Base-by-base conservation (phyloP, 75 land plant species). In the Picea glauca region DNA sequence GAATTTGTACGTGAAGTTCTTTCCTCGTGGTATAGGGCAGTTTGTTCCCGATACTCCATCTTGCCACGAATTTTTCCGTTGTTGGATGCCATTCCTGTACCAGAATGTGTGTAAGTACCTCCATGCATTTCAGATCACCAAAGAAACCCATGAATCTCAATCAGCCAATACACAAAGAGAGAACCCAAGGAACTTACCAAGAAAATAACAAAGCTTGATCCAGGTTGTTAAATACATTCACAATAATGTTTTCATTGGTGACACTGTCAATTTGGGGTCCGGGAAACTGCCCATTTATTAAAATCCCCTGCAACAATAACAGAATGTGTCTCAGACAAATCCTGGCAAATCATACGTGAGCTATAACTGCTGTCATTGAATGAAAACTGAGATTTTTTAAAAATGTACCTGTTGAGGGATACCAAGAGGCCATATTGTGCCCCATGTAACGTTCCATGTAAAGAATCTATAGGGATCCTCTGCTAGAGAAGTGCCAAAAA, bases 271-370 rank as follows among this genome's bases (percentile, higher is more conserved):
- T 80, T 11, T 77, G 79, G 31, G 98, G 98, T 50, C 98, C 98
- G 35, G 98, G 98, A 65, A 96, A 96, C 26, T 88, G 92, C 13
- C 90, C 98, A 78, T 96, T 96, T 78, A 96, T 96, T 46, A 93
- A 86, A n/a, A 96, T 91, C 12, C 88, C 98, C 98, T 94, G 84
- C 84, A 78, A 82, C 20, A 60, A 20, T 1, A 20, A 20, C 18
- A 20, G 12, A 9, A 50, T 50, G 11, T 1, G 11, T 50, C 12
- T 50, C 56, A 50, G 56, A 50, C 56, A 50, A 50, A 50, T 9
- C 1, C 1, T 50, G 56, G 1, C 56, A 50, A 50, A 9, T 50
- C 56, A n/a, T 46, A 74, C 0, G 26, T 21, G 23, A 46, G 43
- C 30, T 46, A 32, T 40, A 84, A 26, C 1, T 63, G 18, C 11